phyloP scores from a whole-genome alignment of 371 early-diverging fungal species.

The Rhizomucor miehei region DNA sequence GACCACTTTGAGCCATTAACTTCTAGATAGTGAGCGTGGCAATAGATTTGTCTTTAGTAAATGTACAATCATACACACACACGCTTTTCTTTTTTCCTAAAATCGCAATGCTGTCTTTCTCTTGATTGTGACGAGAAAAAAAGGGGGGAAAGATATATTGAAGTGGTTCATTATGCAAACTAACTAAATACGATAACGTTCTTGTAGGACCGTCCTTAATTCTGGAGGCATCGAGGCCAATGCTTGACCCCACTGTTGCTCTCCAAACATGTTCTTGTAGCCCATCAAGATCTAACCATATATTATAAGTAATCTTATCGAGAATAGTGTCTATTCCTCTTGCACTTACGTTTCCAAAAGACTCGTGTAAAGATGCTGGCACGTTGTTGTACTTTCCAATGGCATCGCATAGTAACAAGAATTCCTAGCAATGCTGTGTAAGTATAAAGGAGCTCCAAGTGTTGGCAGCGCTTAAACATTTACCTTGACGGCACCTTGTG shows the following conservation, averaged over 20 bases:
- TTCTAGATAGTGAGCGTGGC: no score
- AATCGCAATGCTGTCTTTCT: no score
- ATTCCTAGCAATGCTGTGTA: constrained; percentile 29
- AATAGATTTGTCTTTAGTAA: no score
- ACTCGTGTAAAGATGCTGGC: constrained; percentile 56
- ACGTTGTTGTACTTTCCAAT: constrained; percentile 64
- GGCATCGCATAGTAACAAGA: constrained; percentile 64
- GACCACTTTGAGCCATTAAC: no score
- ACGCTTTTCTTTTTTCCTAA: no score
- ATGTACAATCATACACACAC: no score
- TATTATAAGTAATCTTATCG: not conserved
- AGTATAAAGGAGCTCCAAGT: not conserved
- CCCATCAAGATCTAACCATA: constrained; percentile 68
- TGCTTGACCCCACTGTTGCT: constrained; percentile 60
- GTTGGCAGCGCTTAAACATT: no score
- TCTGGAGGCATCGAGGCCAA: constrained; percentile 53
- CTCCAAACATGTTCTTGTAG: constrained; percentile 71
- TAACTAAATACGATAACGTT: constrained; percentile 58
- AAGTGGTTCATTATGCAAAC: no score
- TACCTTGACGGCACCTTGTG: constrained; percentile 72
- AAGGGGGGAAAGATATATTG: no score
- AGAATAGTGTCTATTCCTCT: not conserved
- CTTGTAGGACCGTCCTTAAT: constrained; percentile 46
- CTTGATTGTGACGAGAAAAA: no score
- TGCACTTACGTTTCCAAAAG: constrained; percentile 59